These are phyloP conservation scores for Nepenthes alata DNA, from an alignment of 179 eudicot species.

Conservation along the genomic window DNA sequence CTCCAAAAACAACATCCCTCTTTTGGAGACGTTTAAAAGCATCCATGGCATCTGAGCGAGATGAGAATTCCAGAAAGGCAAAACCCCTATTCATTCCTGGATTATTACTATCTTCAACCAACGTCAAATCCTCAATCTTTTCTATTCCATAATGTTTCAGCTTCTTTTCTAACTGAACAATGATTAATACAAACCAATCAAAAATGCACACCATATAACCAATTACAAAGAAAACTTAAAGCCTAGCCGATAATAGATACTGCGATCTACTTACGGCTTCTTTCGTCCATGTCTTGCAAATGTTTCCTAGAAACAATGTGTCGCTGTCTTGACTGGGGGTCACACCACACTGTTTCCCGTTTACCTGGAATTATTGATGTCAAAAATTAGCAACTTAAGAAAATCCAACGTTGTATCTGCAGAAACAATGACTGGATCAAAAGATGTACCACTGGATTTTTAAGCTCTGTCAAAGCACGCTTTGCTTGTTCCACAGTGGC, in stretches of 20 bases:
- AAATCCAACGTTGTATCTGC: slow-evolving; percentile 10
- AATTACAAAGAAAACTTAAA: slow-evolving; percentile 13
- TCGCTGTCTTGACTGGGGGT: slow-evolving; percentile 91
- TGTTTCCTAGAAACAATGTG: slow-evolving; percentile 88
- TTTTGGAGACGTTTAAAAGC: slow-evolving; percentile 87
- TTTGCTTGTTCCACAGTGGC: slow-evolving; percentile 92
- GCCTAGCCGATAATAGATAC: slow-evolving; percentile 17
- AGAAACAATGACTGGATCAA: slow-evolving; percentile 32
- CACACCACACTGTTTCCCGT: slow-evolving; percentile 90
- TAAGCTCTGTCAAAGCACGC: slow-evolving; percentile 75
- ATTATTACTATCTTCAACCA: slow-evolving; percentile 81
- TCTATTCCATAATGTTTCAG: slow-evolving; percentile 76
- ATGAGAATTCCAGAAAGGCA: slow-evolving; percentile 88
- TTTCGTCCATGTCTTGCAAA: slow-evolving; percentile 94
- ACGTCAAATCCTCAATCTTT: slow-evolving; percentile 71
- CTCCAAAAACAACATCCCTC: slow-evolving; percentile 80
- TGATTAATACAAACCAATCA: slow-evolving; percentile 33
- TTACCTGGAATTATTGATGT: slow-evolving; percentile 64
- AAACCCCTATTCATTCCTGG: slow-evolving; percentile 83
- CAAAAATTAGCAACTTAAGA: slow-evolving; percentile 23
- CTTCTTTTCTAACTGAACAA: slow-evolving; percentile 80
- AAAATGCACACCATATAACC: slow-evolving; percentile 25
- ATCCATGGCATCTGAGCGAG: slow-evolving; percentile 91
- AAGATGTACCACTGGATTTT: slow-evolving; percentile 80
- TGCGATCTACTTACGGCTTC: slow-evolving; percentile 77